Evolutionary conservation across 164 flowering plant genomes (phyloP).

Genomic region (Aristolochia fimbriata): DNA sequence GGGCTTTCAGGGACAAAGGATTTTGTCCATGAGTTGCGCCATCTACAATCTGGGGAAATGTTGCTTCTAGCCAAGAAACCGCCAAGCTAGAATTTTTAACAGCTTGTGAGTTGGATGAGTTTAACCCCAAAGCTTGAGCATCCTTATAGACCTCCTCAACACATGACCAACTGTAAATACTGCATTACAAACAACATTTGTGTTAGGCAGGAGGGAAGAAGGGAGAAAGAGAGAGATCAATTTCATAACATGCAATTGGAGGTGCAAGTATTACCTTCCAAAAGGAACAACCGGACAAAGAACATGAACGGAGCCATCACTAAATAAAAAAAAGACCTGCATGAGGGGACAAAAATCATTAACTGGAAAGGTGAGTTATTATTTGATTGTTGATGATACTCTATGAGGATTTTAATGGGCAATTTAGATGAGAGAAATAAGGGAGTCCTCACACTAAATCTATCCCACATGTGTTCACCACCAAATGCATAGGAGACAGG

Average conservation of each 20-base stretch:
- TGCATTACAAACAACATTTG: constrained; percentile 16
- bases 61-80: constrained; percentile 88
- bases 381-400: no score
- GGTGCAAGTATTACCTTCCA: constrained; percentile 56
- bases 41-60: constrained; percentile 62
- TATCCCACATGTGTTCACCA: constrained; percentile 87
- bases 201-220: neutral
- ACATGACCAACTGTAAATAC: constrained; percentile 62
- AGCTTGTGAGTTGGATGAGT: constrained; percentile 52
- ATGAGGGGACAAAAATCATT: constrained; percentile 5
- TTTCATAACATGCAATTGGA: neutral
- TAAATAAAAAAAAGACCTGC: constrained; percentile 79
- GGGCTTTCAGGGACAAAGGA: constrained; percentile 24
- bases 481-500: constrained; percentile 85
- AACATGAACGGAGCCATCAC: constrained; percentile 76
- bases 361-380: neutral
- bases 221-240: neutral
- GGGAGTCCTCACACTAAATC: constrained; percentile 59
- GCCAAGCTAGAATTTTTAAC: constrained; percentile 66
- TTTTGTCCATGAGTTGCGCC: constrained; percentile 29
- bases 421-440: neutral
- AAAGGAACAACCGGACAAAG: constrained; percentile 94
- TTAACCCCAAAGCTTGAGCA: constrained; percentile 63
- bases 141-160: constrained; percentile 68
- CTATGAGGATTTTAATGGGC: no score